Evolutionary conservation across 2,329 filamentous ascomycete genomes (phyloP), one percentile per base, ranked within the genome.

Genomic region (Diaporthe ilicicola): DNA sequence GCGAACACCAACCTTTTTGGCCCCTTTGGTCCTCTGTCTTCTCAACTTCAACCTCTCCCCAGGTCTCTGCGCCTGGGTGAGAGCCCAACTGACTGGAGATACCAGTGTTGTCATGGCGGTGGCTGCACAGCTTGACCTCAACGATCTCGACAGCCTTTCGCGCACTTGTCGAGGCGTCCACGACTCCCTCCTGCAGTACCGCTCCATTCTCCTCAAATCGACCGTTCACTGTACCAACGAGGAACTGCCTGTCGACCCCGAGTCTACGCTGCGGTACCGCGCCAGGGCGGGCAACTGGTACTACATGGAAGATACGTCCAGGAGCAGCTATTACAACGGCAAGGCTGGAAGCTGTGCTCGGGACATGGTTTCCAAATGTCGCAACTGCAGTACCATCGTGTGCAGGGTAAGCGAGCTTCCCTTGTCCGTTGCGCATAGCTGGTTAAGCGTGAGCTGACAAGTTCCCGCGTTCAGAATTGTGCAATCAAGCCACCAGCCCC

Each of bases 191-290:
- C 84, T 97, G 53, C 93, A 94, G 76, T 95, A 93, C 81, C 92
- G 94, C 77, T 86, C 85, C 62, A 89, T 92, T 74, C 88, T 98
- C 22, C 85, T 96, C 65, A 86, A 85, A 46, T 90, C 92, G 72
- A 95, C 94, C 2, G 86, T 98, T 64, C 94, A 90, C 73, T 98
- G 95, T 84, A 86, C 86, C 73, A 94, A 94, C 79, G 94, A 97
- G 76, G 81, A 82, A 69, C 76, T 86, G 7, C 83, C 86, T 55
- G 80, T 89, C 73, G 86, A 89, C 71, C 83, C 85, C 37, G 87
- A 88, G 50, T 85, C 88, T 74, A 85, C 86, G 22, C 84, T 89
- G 74, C 85, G 89, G 19, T 89, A 88, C 76, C 86, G 89, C 34
- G 86, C 88, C 54, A 84, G 88, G 68, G 87, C 88, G 39, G 83